phyloP scores from a whole-genome alignment of 192 early-diverging fungal genomes.

The Mortierella claussenii region DNA sequence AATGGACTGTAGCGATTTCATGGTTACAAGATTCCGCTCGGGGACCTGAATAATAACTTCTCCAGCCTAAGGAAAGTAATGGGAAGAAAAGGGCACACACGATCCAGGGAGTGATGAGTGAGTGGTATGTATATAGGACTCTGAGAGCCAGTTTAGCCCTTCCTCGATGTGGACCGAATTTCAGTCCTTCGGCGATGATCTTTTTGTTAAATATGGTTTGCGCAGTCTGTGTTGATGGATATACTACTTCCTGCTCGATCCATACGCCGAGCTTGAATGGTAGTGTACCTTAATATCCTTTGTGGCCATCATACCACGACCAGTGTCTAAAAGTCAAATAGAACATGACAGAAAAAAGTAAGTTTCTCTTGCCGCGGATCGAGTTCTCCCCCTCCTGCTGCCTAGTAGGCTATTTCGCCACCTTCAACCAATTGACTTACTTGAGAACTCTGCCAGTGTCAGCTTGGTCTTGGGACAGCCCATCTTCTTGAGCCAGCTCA shows the following conservation, averaged over 20 bases:
- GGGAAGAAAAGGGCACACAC: neutral
- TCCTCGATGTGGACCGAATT: no score
- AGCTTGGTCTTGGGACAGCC: constrained; percentile 64
- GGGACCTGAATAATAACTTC: constrained; percentile 66
- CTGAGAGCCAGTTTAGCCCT: no score
- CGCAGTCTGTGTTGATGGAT: constrained; percentile 2
- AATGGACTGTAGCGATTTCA: constrained; percentile 37
- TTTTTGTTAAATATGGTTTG: no score
- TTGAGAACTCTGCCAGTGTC: constrained; percentile 62
- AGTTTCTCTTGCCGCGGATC: no score
- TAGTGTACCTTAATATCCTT: constrained; percentile 57
- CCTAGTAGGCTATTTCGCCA: no score
- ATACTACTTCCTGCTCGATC: neutral
- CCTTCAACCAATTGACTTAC: constrained; percentile 23
- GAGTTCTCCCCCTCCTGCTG: no score
- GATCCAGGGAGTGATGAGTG: no score
- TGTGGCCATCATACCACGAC: constrained; percentile 71
- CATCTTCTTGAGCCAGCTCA: constrained; percentile 57
- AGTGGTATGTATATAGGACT: no score
- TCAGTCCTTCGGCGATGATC: no score
- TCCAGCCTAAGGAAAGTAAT: constrained; percentile 49
- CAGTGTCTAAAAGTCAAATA: constrained; percentile 53
- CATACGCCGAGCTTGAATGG: no score
- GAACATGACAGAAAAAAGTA: neutral
- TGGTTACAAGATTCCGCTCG: constrained; percentile 58